Conservation (phyloP, 306 rosid genomes). For the Hippophae rhamnoides region DNA sequence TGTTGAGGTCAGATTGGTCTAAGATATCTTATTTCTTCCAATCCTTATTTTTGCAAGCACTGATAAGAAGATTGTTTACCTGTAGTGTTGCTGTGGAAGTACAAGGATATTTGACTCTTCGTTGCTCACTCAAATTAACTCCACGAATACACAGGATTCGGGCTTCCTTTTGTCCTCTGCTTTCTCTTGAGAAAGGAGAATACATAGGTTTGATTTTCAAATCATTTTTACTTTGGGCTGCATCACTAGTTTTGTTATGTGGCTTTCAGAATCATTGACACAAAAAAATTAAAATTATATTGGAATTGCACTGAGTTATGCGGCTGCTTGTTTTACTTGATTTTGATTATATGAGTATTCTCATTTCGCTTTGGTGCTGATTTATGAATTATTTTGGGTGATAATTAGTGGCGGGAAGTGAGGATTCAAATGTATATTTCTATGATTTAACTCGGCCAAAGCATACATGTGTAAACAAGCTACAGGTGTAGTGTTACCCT, state of each 20-base stretch:
- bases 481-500: slow-evolving; percentile 47
- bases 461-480: slow-evolving; percentile 93
- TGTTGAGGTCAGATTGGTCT: slow-evolving; percentile 61
- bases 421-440: slow-evolving; percentile 96
- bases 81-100: slow-evolving; percentile 79
- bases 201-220: slow-evolving; percentile 54
- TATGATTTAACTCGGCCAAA: slow-evolving; percentile 85
- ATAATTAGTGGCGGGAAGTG: slow-evolving; percentile 82
- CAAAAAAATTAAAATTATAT: no score
- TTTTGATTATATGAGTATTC: background rate
- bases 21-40: slow-evolving; percentile 9
- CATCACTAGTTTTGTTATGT: background rate
- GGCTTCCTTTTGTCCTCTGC: slow-evolving; percentile 92
- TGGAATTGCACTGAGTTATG: no score
- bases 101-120: slow-evolving; percentile 88
- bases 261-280: background rate
- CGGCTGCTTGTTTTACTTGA: background rate
- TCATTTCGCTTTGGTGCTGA: no score
- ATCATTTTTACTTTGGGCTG: background rate
- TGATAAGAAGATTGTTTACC: slow-evolving; percentile 19
- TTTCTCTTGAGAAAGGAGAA: slow-evolving; percentile 95
- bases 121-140: slow-evolving; percentile 83
- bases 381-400: slow-evolving; percentile 1
- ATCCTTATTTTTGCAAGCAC: slow-evolving; percentile 14
- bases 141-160: slow-evolving; percentile 78